These are phyloP conservation scores for Annulohypoxylon nitens DNA, from an alignment of 495 filamentous ascomycete genomes.

Conservation along the genomic window DNA sequence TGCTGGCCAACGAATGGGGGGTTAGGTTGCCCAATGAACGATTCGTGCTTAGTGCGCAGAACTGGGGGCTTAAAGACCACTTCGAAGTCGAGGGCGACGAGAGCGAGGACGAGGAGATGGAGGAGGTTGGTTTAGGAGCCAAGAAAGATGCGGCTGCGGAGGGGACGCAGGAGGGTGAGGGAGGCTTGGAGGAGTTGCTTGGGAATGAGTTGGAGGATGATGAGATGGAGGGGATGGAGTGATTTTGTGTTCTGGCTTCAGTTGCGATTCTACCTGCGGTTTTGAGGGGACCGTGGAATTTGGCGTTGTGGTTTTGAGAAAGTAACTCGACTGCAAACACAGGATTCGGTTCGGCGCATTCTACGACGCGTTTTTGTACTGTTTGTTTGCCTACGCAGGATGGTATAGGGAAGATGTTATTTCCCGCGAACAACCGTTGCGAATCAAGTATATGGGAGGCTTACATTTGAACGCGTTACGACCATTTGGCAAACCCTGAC, in stretches of 20 bases:
- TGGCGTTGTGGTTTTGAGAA: constrained; percentile 12
- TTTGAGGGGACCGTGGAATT: neutral
- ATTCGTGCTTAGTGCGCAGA: constrained; percentile 87
- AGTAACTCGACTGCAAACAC: neutral
- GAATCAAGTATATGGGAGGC: neutral
- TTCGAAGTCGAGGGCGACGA: constrained; percentile 72
- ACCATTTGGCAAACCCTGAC: neutral
- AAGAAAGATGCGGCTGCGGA: constrained; percentile 56
- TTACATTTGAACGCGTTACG: neutral
- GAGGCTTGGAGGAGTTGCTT: constrained; percentile 65
- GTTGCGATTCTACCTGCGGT: neutral
- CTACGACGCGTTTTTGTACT: neutral
- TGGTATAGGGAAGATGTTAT: neutral
- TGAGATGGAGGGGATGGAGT: constrained; percentile 50
- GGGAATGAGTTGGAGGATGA: constrained; percentile 61
- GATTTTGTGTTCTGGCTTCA: neutral
- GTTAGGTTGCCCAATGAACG: constrained; percentile 89
- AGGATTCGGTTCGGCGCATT: neutral
- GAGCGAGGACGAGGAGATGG: constrained; percentile 64
- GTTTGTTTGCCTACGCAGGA: neutral
- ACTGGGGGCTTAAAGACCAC: constrained; percentile 85
- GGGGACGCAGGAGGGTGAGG: constrained; percentile 63
- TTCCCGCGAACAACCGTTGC: neutral
- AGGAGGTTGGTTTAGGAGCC: constrained; percentile 58
- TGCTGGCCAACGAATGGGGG: constrained; percentile 79